phyloP scores from a whole-genome alignment of 768 basidiomycete genomes.

The Boletus huronensis region DNA sequence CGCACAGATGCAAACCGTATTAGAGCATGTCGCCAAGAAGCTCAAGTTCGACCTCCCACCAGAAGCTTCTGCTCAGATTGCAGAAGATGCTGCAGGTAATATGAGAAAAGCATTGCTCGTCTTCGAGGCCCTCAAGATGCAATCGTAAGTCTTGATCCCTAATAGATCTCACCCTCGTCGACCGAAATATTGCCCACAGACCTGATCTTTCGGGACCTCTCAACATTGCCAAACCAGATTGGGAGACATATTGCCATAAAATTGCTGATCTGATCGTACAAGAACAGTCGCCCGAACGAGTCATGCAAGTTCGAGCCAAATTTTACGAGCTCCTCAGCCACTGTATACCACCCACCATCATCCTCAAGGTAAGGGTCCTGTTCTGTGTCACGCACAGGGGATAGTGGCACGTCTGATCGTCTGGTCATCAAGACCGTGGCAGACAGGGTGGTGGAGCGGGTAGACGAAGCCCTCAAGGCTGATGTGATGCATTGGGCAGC shows the following conservation, averaged over 20 bases:
- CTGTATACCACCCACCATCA: slow-evolving; percentile 91
- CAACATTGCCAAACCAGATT: slow-evolving; percentile 94
- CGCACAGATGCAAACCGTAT: slow-evolving; percentile 72
- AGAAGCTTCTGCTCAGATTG: slow-evolving; percentile 71
- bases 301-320: slow-evolving; percentile 91
- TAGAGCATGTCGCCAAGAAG: slow-evolving; percentile 74
- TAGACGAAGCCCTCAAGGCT: slow-evolving; percentile 86
- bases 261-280: slow-evolving; percentile 86
- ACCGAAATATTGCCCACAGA: slow-evolving; percentile 35
- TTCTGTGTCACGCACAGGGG: neutral
- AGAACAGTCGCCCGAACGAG: slow-evolving; percentile 84
- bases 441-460: slow-evolving; percentile 78
- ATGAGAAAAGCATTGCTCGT: slow-evolving; percentile 93
- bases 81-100: slow-evolving; percentile 82
- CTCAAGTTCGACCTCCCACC: slow-evolving; percentile 80
- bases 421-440: slow-evolving; percentile 75
- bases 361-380: slow-evolving; percentile 68
- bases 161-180: neutral
- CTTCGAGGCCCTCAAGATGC: slow-evolving; percentile 95
- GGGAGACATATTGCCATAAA: slow-evolving; percentile 95
- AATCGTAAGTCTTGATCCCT: slow-evolving; percentile 59
- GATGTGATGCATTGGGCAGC: slow-evolving; percentile 99
- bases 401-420: slow-evolving; percentile 1
- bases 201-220: slow-evolving; percentile 80
- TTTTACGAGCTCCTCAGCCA: slow-evolving; percentile 95